Evolutionary conservation across 495 filamentous ascomycete species (phyloP).

Genomic region (Penicillium subrubescens): DNA sequence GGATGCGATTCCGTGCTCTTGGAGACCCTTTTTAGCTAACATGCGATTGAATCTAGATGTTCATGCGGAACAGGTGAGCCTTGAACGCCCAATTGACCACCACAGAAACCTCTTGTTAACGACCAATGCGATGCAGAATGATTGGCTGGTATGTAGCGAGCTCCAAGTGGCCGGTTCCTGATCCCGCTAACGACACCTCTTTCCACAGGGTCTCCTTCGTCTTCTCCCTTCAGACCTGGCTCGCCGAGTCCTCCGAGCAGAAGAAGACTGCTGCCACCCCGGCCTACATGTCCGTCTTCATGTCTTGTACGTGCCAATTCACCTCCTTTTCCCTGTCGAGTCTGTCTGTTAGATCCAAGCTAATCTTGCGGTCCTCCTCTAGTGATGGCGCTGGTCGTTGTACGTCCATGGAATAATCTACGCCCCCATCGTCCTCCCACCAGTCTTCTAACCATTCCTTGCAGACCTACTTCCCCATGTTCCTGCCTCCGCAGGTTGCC

Average conservation of each 20-base stretch:
- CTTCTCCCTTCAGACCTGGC: conserved; percentile 82
- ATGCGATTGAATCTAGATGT: conserved; percentile 58
- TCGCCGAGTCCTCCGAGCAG: conserved; percentile 78
- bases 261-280: conserved; percentile 68
- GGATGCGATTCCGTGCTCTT: conserved; percentile 3
- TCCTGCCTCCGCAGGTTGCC: conserved; percentile 62
- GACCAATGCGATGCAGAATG: conserved; percentile 44
- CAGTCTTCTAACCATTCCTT: conserved; percentile 17
- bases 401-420: conserved; percentile 36
- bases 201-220: conserved; percentile 73
- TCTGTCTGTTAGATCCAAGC: conserved; percentile 2
- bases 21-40: conserved; percentile 22
- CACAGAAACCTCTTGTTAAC: conserved; percentile 13
- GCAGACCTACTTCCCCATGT: conserved; percentile 81
- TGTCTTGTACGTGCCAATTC: conserved; percentile 67
- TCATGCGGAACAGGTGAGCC: conserved; percentile 81
- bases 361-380: conserved; percentile 13
- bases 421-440: not conserved
- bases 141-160: conserved; percentile 71
- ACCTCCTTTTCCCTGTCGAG: not conserved
- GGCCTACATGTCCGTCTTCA: conserved; percentile 81
- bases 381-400: conserved; percentile 80
- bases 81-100: not conserved
- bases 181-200: conserved; percentile 10
- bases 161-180: not conserved